Base-by-base conservation (phyloP, 2,329 filamentous ascomycete genomes). In the Leptographium galeiforme region DNA sequence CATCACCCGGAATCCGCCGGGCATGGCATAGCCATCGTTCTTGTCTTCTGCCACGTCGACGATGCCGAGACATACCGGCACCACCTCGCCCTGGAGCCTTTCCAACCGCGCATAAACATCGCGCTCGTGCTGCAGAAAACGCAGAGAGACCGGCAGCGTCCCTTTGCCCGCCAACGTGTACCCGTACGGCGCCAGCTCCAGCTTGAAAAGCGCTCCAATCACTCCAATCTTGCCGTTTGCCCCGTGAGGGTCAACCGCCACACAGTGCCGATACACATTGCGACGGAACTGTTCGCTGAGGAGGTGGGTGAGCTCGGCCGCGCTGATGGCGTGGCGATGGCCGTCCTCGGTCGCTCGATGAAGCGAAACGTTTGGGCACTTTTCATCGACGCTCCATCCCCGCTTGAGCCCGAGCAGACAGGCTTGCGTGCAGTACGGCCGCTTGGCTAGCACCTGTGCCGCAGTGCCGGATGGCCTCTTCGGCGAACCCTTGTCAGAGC, bases 111-210 rank as follows among this genome's bases (percentile, higher is more conserved):
- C 2, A 36, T 56, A 56, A 5, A 52, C 32, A 1, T 4, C 6
- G 3, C 2, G 12, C 19, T 56, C 55, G 4, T 50, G 49, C 32
- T 43, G 6, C 34, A 56, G 46, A 1, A 33, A 11, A 14, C 53
- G 51, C 13, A 40, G n/a, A 2, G 18, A 44, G 4, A 10, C 34
- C 8, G 34, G 34, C 48, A 53, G 51, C 40, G 49, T 45, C 14
- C 54, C 52, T 48, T 56, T 56, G 51, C 38, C 51, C 3, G 49
- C 44, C 6, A 56, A 19, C 33, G 48, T 33, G 44, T 56, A 56
- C 8, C 51, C 54, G 33, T 51, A 56, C 2, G 18, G 18, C 19
- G 40, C 43, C 10, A 56, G 45, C 36, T 25, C 34, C 12, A 56
- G 48, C 32, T 48, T 49, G 30, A 56, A 53, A 10, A 56, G 44